Evolutionary conservation across 2,329 filamentous ascomycete species (phyloP).

Genomic region (Sarocladiaceae sp.): DNA sequence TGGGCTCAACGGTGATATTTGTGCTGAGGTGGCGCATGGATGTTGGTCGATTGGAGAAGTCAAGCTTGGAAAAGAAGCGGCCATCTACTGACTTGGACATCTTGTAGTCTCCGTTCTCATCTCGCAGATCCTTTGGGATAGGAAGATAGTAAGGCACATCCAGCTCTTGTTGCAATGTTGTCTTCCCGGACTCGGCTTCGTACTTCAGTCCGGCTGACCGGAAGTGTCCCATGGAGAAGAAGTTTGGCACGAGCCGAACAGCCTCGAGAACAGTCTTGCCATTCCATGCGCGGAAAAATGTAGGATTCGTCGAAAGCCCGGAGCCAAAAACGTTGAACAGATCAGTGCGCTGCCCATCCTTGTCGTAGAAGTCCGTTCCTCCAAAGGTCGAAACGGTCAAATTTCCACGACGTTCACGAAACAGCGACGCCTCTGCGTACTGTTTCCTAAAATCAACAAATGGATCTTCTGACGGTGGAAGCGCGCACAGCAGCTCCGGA

Average conservation of each 20-base stretch:
- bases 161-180: constrained; percentile 13
- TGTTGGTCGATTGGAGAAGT: constrained; percentile 16
- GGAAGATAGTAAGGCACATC: constrained; percentile 17
- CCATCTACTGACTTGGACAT: constrained; percentile 15
- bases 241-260: constrained; percentile 16
- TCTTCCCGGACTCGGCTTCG: constrained; percentile 6
- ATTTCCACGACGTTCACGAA: constrained; percentile 15
- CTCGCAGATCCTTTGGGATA: constrained; percentile 14
- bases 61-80: constrained; percentile 16
- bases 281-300: constrained; percentile 17
- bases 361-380: constrained; percentile 16
- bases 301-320: constrained; percentile 17
- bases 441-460: constrained; percentile 16
- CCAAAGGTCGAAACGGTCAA: constrained; percentile 15
- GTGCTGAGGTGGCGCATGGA: constrained; percentile 16
- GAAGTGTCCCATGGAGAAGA: constrained; percentile 19
- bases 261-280: constrained; percentile 14
- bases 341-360: constrained; percentile 12
- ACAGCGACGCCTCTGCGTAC: constrained; percentile 12
- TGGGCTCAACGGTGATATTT: constrained; percentile 13
- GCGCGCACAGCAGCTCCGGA: constrained; percentile 13
- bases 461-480: constrained; percentile 13
- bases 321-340: constrained; percentile 17
- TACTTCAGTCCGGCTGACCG: constrained; percentile 14
- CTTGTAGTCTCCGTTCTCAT: constrained; percentile 14